These are phyloP conservation scores for Tubosaeta sp. DNA, from an alignment of 768 basidiomycete genomes.

Conservation along the genomic window DNA sequence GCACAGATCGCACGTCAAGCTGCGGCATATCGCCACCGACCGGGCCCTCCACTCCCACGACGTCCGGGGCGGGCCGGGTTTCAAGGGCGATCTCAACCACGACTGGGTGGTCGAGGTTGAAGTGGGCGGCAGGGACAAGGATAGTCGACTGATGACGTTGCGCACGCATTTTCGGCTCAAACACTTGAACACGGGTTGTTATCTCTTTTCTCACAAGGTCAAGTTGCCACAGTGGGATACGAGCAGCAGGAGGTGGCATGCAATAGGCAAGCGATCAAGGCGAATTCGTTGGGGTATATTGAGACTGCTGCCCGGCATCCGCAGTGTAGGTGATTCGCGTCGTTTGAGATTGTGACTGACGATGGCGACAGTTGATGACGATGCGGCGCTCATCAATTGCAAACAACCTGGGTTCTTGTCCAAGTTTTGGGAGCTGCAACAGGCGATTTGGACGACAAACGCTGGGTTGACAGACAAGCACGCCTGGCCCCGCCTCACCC, in stretches of 20 bases:
- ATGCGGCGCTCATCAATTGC: slow-evolving; percentile 87
- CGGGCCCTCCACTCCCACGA: slow-evolving; percentile 96
- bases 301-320: slow-evolving; percentile 77
- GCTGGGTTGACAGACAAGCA: slow-evolving; percentile 94
- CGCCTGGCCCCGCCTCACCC: slow-evolving; percentile 86
- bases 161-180: slow-evolving; percentile 78
- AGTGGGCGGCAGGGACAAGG: slow-evolving; percentile 57
- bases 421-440: slow-evolving; percentile 90
- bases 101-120: slow-evolving; percentile 91
- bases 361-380: slow-evolving; percentile 50
- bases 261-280: slow-evolving; percentile 91
- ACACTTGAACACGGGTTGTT: slow-evolving; percentile 88
- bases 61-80: slow-evolving; percentile 81
- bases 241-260: slow-evolving; percentile 99
- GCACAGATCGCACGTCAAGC: slow-evolving; percentile 66
- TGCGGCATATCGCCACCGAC: slow-evolving; percentile 75
- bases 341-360: neutral
- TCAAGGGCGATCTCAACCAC: slow-evolving; percentile 86
- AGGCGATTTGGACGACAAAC: slow-evolving; percentile 97
- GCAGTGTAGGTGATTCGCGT: slow-evolving; percentile 46
- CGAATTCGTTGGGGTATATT: slow-evolving; percentile 90
- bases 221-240: slow-evolving; percentile 95
- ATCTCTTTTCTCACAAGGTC: slow-evolving; percentile 96
- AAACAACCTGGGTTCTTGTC: slow-evolving; percentile 79
- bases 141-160: slow-evolving; percentile 71